phyloP scores from a whole-genome alignment of 257 asterid species.

The Datura wrightii region DNA sequence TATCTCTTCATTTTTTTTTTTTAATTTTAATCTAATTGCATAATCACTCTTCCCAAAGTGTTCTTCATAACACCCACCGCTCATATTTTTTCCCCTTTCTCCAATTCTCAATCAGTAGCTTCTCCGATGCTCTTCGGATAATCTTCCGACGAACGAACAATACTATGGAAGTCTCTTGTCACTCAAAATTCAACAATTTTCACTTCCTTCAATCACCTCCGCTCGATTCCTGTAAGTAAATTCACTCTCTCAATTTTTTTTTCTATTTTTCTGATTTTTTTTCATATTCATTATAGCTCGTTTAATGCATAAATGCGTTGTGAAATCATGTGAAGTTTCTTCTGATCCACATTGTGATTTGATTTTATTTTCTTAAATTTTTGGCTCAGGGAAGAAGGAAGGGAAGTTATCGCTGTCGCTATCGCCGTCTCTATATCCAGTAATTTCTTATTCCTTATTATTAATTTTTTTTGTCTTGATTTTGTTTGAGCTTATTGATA shows the following conservation, averaged over 20 bases:
- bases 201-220: neutral
- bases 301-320: neutral
- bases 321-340: neutral
- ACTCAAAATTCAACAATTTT: conserved; percentile 11
- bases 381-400: conserved; percentile 34
- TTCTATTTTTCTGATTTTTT: neutral
- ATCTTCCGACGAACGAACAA: neutral
- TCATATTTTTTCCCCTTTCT: neutral
- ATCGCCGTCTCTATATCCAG: conserved; percentile 36
- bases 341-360: neutral
- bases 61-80: neutral
- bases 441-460: conserved; percentile 28
- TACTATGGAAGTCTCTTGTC: neutral
- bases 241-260: neutral
- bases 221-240: neutral
- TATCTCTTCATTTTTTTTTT: too few relatives aligned
- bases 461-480: neutral
- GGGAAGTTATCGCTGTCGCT: neutral
- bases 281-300: neutral
- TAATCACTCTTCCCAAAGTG: neutral
- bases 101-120: neutral
- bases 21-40: neutral
- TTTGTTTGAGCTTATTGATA: neutral
- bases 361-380: neutral
- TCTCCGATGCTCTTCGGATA: neutral